Conservation (phyloP, 176 grass and related monocot genomes). For the Bothriochloa decipiens region DNA sequence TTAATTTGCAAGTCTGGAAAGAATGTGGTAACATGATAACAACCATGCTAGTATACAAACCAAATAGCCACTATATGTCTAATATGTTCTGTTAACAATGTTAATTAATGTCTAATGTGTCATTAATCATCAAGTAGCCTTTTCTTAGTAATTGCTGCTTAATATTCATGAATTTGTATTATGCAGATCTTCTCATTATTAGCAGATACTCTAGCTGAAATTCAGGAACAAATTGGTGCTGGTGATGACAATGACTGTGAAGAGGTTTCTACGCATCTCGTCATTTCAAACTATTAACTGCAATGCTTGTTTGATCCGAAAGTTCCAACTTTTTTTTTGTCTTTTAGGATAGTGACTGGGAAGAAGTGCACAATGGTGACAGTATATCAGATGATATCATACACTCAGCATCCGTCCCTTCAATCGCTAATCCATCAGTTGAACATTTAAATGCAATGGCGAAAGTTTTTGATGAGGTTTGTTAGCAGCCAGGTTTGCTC, state of each 20-base stretch:
- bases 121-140: not conserved
- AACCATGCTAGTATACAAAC: not conserved
- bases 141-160: conserved; percentile 6
- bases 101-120: conserved; percentile 24
- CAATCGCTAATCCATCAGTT: conserved; percentile 61
- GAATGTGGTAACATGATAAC: not conserved
- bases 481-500: not conserved
- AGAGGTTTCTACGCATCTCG: conserved; percentile 47
- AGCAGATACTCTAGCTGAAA: conserved; percentile 79
- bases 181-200: conserved; percentile 90
- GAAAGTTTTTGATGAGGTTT: conserved; percentile 84
- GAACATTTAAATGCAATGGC: conserved; percentile 89
- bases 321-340: not conserved
- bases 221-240: conserved; percentile 71
- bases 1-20: not conserved
- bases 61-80: not conserved
- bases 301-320: conserved; percentile 7
- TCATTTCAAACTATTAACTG: not conserved
- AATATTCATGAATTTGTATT: conserved; percentile 33
- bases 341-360: conserved; percentile 85
- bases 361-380: conserved; percentile 67
- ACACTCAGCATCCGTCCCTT: conserved; percentile 64
- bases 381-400: conserved; percentile 57
- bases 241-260: conserved; percentile 62
- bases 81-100: not conserved